These are phyloP conservation scores for Xylogone sp. DNA, from an alignment of 2,329 filamentous ascomycete genomes.

Conservation along the genomic window DNA sequence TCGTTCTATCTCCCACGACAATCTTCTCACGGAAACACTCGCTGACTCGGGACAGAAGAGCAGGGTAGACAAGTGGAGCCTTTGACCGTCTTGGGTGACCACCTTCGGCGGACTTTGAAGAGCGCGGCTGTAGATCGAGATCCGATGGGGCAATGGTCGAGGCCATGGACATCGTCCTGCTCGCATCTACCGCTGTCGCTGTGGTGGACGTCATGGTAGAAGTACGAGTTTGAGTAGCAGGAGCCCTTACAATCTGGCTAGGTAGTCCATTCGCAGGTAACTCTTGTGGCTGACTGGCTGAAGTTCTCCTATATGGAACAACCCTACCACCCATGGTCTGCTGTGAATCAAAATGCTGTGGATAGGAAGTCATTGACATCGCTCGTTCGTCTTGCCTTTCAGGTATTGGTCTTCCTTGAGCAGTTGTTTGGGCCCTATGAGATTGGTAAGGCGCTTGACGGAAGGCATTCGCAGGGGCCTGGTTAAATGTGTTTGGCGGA, in stretches of 20 bases:
- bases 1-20: constrained; percentile 79
- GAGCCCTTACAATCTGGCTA: constrained; percentile 19
- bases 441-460: constrained; percentile 72
- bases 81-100: constrained; percentile 31
- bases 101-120: constrained; percentile 40
- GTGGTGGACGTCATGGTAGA: constrained; percentile 50
- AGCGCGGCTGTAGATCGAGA: constrained; percentile 49
- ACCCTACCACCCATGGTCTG: constrained; percentile 93
- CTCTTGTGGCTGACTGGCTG: constrained; percentile 23
- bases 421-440: constrained; percentile 72
- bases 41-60: constrained; percentile 86
- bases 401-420: constrained; percentile 72
- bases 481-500: constrained; percentile 57
- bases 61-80: constrained; percentile 88
- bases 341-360: constrained; percentile 71
- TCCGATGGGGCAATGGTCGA: constrained; percentile 70
- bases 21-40: constrained; percentile 91
- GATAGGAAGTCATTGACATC: constrained; percentile 91
- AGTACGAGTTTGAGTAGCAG: constrained; percentile 51
- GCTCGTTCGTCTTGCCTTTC: constrained; percentile 88
- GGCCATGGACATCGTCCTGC: constrained; percentile 86
- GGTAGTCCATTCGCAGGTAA: constrained; percentile 21
- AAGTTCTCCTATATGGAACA: constrained; percentile 69
- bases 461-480: constrained; percentile 70
- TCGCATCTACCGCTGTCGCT: constrained; percentile 34